Percentiles rank a stretch among this genome's conserved stretches.
Evolutionary conservation across 2,329 filamentous ascomycete genomes (phyloP).

Genomic region (Tolypocladium ovalisporum): DNA sequence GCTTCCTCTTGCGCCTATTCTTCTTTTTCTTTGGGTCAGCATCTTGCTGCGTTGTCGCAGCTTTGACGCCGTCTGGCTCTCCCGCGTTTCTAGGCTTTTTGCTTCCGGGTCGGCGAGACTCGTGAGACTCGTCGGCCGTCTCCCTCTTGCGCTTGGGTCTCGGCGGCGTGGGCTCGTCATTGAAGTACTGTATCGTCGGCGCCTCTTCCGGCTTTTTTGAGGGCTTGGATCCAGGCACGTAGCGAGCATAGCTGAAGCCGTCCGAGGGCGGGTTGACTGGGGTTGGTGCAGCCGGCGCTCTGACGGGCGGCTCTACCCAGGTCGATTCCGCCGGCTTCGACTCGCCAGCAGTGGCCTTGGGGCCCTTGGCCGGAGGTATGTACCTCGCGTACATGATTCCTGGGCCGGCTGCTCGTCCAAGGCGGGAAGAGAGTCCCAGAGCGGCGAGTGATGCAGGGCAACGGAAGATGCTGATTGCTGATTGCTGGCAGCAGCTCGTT

Average conservation of each 20-base stretch:
- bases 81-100: slow-evolving; percentile 21
- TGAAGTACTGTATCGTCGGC: slow-evolving; percentile 13
- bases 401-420: slow-evolving; percentile 8
- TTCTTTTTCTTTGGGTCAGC: slow-evolving; percentile 12
- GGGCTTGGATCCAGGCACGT: slow-evolving; percentile 23
- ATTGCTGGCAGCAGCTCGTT: neutral
- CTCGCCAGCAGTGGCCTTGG: slow-evolving; percentile 2
- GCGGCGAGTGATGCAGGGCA: neutral
- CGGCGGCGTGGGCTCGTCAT: slow-evolving; percentile 14
- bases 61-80: slow-evolving; percentile 1
- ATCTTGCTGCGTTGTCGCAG: slow-evolving; percentile 1
- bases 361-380: slow-evolving; percentile 21
- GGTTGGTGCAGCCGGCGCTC: slow-evolving; percentile 1
- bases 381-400: slow-evolving; percentile 31
- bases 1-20: slow-evolving; percentile 23
- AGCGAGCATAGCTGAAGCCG: slow-evolving; percentile 26
- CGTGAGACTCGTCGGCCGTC: slow-evolving; percentile 14
- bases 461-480: neutral
- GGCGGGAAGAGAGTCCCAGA: slow-evolving; percentile 2
- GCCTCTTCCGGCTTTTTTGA: slow-evolving; percentile 4
- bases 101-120: slow-evolving; percentile 16
- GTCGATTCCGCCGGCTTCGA: slow-evolving; percentile 1
- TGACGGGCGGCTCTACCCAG: neutral
- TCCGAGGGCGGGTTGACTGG: slow-evolving; percentile 6
- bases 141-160: slow-evolving; percentile 26